Conservation (phyloP, 345 rosid genomes). For the Durio zibethinus region DNA sequence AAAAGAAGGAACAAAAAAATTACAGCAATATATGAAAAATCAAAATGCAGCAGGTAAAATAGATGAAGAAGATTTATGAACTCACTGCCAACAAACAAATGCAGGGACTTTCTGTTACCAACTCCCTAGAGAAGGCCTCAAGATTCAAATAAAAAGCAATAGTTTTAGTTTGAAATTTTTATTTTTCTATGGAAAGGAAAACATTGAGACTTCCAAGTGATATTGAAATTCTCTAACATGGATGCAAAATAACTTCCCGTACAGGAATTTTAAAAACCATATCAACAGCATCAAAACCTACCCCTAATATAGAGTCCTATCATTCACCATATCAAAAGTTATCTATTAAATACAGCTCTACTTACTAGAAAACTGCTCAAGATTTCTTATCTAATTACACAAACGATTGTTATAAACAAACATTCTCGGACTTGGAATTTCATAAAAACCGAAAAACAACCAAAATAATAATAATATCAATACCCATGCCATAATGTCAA, state of each 20-base stretch:
- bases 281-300: background rate
- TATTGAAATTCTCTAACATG: slow-evolving; percentile 4
- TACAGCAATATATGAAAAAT: background rate
- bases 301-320: background rate
- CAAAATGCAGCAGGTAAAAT: background rate
- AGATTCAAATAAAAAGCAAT: background rate
- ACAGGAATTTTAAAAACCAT: background rate
- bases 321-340: background rate
- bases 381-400: background rate
- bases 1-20: background rate
- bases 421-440: background rate
- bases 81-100: background rate
- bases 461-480: background rate
- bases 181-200: background rate
- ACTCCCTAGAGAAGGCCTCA: background rate
- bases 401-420: too few species aligned
- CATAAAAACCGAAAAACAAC: background rate
- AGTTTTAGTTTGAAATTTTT: background rate
- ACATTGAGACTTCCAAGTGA: background rate
- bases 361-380: background rate
- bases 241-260: background rate
- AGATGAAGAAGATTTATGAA: background rate
- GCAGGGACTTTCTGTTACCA: background rate
- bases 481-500: background rate
- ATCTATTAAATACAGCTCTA: background rate